phyloP scores from a whole-genome alignment of 139 green algal species.

The Asterochloris sp. region DNA sequence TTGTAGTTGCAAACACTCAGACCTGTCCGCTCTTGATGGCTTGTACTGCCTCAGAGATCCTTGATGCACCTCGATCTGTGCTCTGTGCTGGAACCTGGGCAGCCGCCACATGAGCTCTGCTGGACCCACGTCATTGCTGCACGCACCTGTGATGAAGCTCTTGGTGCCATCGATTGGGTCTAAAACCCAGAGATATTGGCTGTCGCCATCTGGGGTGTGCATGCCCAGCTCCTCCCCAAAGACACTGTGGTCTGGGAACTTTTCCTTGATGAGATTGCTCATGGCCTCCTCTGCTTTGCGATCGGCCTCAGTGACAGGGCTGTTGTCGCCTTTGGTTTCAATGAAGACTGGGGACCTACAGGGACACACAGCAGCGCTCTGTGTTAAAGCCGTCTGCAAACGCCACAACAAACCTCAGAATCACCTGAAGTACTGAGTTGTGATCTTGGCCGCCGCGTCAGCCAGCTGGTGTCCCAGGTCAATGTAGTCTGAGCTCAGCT shows the following conservation, averaged over 20 bases:
- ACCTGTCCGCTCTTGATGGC: no score
- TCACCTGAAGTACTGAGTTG: conserved; percentile 68
- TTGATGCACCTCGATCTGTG: no score
- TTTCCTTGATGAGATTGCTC: conserved; percentile 52
- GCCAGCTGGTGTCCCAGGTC: conserved; percentile 67
- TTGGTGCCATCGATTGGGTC: conserved; percentile 99
- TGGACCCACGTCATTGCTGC: no score
- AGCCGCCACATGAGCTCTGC: no score
- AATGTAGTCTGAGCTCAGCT: conserved; percentile 24
- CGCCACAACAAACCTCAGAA: neutral
- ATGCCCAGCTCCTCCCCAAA: conserved; percentile 91
- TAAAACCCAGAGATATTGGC: conserved; percentile 89
- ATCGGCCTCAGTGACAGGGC: conserved; percentile 76
- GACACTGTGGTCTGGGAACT: conserved; percentile 72
- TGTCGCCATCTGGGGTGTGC: conserved; percentile 14
- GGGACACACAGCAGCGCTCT: neutral
- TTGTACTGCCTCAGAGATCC: no score
- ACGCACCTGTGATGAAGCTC: conserved; percentile 94
- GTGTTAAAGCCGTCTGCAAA: neutral
- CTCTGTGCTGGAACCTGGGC: no score
- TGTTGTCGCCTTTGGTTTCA: conserved; percentile 73
- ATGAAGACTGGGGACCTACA: conserved; percentile 50
- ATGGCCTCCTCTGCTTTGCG: conserved; percentile 77
- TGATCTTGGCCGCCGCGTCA: conserved; percentile 68
- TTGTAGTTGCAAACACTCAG: no score